Percentiles rank a stretch among this genome's conserved stretches.
phyloP scores from a whole-genome alignment of 2,329 filamentous ascomycete species.

The Scedosporium minutisporum region DNA sequence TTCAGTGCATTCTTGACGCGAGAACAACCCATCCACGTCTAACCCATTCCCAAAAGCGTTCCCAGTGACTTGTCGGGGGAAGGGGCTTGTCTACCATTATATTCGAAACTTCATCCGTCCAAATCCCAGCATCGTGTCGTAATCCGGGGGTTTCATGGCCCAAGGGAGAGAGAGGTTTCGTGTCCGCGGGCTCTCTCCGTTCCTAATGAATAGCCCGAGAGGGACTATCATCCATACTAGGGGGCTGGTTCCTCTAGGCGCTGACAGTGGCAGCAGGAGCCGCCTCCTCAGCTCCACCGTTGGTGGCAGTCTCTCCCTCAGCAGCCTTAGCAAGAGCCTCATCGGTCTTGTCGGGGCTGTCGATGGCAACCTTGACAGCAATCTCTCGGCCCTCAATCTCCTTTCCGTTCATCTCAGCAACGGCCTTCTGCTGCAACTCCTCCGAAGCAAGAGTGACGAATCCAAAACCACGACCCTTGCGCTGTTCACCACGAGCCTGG shows the following conservation, averaged over 20 bases:
- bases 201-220: background rate
- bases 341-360: slow-evolving; percentile 92
- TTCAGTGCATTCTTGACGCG: slow-evolving; percentile 1
- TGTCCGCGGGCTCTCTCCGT: background rate
- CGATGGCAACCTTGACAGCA: slow-evolving; percentile 98
- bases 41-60: slow-evolving; percentile 4
- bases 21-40: slow-evolving; percentile 1
- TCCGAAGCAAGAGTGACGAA: slow-evolving; percentile 95
- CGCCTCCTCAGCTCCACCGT: slow-evolving; percentile 28
- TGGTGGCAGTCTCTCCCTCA: slow-evolving; percentile 22
- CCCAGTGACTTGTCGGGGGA: slow-evolving; percentile 1
- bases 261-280: slow-evolving; percentile 16
- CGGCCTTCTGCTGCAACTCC: slow-evolving; percentile 95
- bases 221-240: slow-evolving; percentile 1
- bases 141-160: background rate
- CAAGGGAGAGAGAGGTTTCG: background rate
- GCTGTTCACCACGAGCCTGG: slow-evolving; percentile 91
- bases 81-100: background rate
- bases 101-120: background rate
- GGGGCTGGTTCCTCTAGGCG: slow-evolving; percentile 16
- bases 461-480: slow-evolving; percentile 98
- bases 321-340: slow-evolving; percentile 47
- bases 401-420: slow-evolving; percentile 98
- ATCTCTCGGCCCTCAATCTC: slow-evolving; percentile 98
- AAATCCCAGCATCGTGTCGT: slow-evolving; percentile 5